Evolutionary conservation across 495 filamentous ascomycete genomes (phyloP), one percentile per base, ranked within the genome.

Genomic region (Immersiella caudata): DNA sequence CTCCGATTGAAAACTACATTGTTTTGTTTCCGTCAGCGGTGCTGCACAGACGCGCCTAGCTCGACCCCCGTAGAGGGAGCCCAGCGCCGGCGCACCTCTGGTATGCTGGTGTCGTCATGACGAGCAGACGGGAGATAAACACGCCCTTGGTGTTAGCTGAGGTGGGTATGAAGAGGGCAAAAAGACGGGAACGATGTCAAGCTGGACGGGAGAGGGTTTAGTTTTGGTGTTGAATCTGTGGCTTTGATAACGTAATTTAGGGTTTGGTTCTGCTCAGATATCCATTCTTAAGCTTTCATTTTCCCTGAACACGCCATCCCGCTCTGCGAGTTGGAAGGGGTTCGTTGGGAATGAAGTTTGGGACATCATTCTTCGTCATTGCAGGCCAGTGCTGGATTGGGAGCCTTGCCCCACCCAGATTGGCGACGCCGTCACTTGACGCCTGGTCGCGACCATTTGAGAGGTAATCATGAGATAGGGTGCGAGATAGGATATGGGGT

Each of bases 1-100:
- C 83, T 87, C 83, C 76, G 84, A 86, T 87, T 87, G 84, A 86
- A 87, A 87, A 87, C 84, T 87, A 69, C 71, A 33, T 71, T 71
- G 73, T 71, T 71, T 62, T 51, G 26, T 46, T 29, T 21, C 69
- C 71, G n/a, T 82, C 80, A 82, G 70, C 29, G 72, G 77, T 76
- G 70, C 73, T 65, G 74, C 75, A 40, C 72, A 49, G 70, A 67
- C 70, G 26, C 62, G 54, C 61, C 62, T 14, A 21, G 22, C 36
- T 60, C 56, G 27, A 36, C 64, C 36, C 55, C 12, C 2, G n/a
- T 7, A 24, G 16, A 61, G 26, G 33, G 46, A 55, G 57, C 27
- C 20, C 11, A 54, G 36, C 57, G 57, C 56, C 62, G 67, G 67
- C 62, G 62, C 67, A 66, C 62, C 67, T 69, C 21, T 51, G 56